Conservation (phyloP, 768 basidiomycete species). For the Rhizopogon rudus region DNA sequence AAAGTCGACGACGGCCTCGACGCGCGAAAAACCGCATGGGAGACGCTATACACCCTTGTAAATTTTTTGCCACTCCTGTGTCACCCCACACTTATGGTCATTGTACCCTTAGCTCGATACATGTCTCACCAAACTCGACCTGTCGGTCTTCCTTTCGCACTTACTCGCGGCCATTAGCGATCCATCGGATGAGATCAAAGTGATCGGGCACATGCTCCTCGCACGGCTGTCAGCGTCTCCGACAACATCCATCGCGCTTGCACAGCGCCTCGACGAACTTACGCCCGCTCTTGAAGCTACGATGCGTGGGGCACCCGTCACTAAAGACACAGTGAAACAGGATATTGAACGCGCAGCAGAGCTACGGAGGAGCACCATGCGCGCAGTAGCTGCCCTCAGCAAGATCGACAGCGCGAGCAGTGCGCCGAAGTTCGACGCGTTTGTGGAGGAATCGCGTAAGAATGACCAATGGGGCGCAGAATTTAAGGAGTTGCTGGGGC, state of each 20-base stretch:
- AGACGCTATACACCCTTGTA: slow-evolving; percentile 94
- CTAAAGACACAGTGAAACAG: slow-evolving; percentile 96
- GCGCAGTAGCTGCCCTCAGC: slow-evolving; percentile 84
- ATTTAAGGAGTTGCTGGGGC: slow-evolving; percentile 35
- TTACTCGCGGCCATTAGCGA: slow-evolving; percentile 83
- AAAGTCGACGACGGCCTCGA: slow-evolving; percentile 97
- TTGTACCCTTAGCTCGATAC: slow-evolving; percentile 67
- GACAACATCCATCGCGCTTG: slow-evolving; percentile 65
- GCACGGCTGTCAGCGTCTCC: slow-evolving; percentile 87
- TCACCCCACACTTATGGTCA: not conserved
- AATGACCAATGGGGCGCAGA: slow-evolving; percentile 63
- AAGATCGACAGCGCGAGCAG: slow-evolving; percentile 60
- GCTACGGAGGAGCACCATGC: slow-evolving; percentile 83
- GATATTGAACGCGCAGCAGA: slow-evolving; percentile 85
- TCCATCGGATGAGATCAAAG: slow-evolving; percentile 95
- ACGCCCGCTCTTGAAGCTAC: slow-evolving; percentile 82
- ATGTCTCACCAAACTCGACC: slow-evolving; percentile 81
- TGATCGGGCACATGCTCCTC: slow-evolving; percentile 92
- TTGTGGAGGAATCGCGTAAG: slow-evolving; percentile 72
- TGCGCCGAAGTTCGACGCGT: slow-evolving; percentile 69
- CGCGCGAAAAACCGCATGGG: slow-evolving; percentile 94
- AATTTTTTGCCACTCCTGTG: slow-evolving; percentile 20
- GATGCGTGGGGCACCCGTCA: slow-evolving; percentile 83
- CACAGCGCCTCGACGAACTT: slow-evolving; percentile 78
- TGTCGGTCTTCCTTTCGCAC: slow-evolving; percentile 77